These are phyloP conservation scores for Fusarium falciforme DNA, from an alignment of 2,329 filamentous ascomycete species.

Conservation along the genomic window DNA sequence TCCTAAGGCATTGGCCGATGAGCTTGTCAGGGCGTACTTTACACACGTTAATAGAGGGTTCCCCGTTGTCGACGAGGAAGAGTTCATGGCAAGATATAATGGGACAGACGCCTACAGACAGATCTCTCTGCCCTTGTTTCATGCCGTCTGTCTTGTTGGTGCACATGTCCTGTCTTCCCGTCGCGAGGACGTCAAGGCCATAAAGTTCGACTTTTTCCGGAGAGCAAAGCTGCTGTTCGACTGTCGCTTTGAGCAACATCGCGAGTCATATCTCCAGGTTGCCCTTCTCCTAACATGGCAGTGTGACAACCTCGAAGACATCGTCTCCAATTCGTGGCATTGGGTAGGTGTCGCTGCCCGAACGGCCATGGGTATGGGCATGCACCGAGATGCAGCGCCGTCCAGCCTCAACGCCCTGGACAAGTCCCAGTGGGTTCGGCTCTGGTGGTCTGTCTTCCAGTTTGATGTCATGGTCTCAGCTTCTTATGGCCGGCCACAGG, in stretches of 20 bases:
- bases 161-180: constrained; percentile 59
- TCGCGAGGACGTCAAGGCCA: constrained; percentile 52
- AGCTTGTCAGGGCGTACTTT: constrained; percentile 63
- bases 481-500: constrained; percentile 62
- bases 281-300: constrained; percentile 67
- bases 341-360: constrained; percentile 66
- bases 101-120: constrained; percentile 57
- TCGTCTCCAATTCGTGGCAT: constrained; percentile 62
- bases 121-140: constrained; percentile 60
- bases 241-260: constrained; percentile 63
- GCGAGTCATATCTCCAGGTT: constrained; percentile 64
- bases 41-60: constrained; percentile 62
- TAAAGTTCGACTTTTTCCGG: constrained; percentile 61
- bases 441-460: constrained; percentile 57
- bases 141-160: constrained; percentile 63
- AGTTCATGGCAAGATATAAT: constrained; percentile 62
- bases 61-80: constrained; percentile 62
- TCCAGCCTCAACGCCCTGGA: constrained; percentile 46
- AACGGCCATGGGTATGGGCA: constrained; percentile 65
- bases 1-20: constrained; percentile 59
- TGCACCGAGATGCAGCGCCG: constrained; percentile 54
- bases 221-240: constrained; percentile 66
- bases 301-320: constrained; percentile 65
- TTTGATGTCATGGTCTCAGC: constrained; percentile 52
- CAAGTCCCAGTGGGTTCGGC: constrained; percentile 51